Conservation (phyloP, 257 asterid genomes). For the Jacaranda copaia region DNA sequence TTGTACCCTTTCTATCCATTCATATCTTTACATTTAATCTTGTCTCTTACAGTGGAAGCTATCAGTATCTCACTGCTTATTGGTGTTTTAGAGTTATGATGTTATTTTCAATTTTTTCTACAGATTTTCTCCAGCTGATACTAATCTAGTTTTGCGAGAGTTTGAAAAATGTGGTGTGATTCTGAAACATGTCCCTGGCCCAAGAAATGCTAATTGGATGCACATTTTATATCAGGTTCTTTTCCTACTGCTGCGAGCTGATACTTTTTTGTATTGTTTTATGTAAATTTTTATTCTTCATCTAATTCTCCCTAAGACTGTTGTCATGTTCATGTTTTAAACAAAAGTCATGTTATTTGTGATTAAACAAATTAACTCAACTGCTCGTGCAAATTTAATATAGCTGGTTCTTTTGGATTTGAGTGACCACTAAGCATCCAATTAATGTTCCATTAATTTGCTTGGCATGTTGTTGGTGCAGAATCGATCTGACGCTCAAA, state of each 20-base stretch:
- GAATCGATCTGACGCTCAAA: slow-evolving; percentile 89
- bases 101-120: slow-evolving; percentile 25
- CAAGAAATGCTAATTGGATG: slow-evolving; percentile 98
- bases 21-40: not conserved
- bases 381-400: not conserved
- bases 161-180: slow-evolving; percentile 92
- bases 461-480: slow-evolving; percentile 41
- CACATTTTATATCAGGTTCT: slow-evolving; percentile 91
- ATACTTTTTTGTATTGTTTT: slow-evolving; percentile 5
- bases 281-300: not conserved
- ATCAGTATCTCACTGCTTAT: slow-evolving; percentile 2
- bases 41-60: slow-evolving; percentile 4
- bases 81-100: slow-evolving; percentile 23
- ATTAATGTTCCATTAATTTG: slow-evolving; percentile 7
- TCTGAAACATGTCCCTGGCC: slow-evolving; percentile 93
- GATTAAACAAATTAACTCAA: not conserved
- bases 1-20: not conserved
- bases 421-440: not conserved
- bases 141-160: slow-evolving; percentile 87
- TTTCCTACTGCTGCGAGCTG: slow-evolving; percentile 31
- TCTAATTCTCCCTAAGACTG: slow-evolving; percentile 13
- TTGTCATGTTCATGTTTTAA: not conserved
- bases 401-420: not conserved
- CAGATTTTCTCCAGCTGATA: slow-evolving; percentile 93
- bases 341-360: not conserved